Base-by-base conservation (phyloP, 129 eudicot genomes). In the Centrapalus pauciflorus region DNA sequence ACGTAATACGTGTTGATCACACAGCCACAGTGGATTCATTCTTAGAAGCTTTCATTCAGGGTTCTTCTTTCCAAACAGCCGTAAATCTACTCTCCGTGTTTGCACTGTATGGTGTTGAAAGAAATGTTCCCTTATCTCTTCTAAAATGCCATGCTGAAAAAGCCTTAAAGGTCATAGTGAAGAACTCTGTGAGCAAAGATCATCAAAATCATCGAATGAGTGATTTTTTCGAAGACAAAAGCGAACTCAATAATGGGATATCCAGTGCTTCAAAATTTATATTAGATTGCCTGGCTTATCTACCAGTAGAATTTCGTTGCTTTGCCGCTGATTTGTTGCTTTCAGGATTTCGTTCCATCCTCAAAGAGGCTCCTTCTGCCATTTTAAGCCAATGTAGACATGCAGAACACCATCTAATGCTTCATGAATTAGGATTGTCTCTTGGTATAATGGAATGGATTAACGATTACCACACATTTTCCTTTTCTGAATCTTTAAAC, bases 401-500 rank as follows among this genome's bases (percentile, higher is more conserved):
- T 33, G 35, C 46, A 25, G 84, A 89, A 37, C 84, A 93, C 45
- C 87, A 77, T 40, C 64, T 79, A 69, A 86, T 93, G 83, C 88
- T 93, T 78, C 99, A 93, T 74, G 92, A 80, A 56, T 75, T 89
- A 16, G 99, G 99, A 16, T 65, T 86, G 46, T 76, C 85, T 65
- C 88, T 93, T 55, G 99, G 99, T 66, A 66, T 89, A 55, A 43
- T 82, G 79, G 99, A 93, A 63, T 93, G 99, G 99, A 78, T 89
- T 30, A 33, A 86, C 33, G 96, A 89, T 76, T 76, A 83, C 70
- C 78, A 74, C 35, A 32, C 77, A 21, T 78, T 77, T 55, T 54
- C 55, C 61, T 76, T 82, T 33, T 24, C 82, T 45, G 67, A 55
- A 17, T 58, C 52, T 40, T 12, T 33, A 6, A 77, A 64, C 56